Evolutionary conservation across 1,284 basidiomycete species (phyloP).

Genomic region (Ustilago bromivora): DNA sequence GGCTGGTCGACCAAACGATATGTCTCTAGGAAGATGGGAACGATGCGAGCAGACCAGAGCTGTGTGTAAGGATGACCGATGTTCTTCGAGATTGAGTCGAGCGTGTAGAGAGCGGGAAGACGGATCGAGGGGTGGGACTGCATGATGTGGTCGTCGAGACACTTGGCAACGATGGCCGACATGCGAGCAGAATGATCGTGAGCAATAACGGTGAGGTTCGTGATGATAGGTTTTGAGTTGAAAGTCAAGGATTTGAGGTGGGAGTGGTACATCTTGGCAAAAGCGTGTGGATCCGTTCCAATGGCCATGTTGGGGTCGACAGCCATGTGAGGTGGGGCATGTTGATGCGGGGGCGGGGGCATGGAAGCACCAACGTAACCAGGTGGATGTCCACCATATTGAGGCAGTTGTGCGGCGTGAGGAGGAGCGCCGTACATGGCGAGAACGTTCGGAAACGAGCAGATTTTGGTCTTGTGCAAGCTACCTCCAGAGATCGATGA

Average conservation of each 20-base stretch:
- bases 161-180: slow-evolving; percentile 85
- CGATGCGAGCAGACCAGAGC: slow-evolving; percentile 62
- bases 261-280: slow-evolving; percentile 75
- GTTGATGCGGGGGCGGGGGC: slow-evolving; percentile 25
- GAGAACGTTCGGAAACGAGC: background rate
- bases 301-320: slow-evolving; percentile 31
- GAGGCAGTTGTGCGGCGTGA: slow-evolving; percentile 23
- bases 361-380: slow-evolving; percentile 10
- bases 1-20: slow-evolving; percentile 67
- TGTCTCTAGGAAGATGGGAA: slow-evolving; percentile 65
- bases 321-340: slow-evolving; percentile 7
- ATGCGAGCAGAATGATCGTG: slow-evolving; percentile 82
- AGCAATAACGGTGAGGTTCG: slow-evolving; percentile 91
- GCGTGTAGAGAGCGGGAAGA: slow-evolving; percentile 90
- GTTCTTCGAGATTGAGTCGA: slow-evolving; percentile 82
- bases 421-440: slow-evolving; percentile 39
- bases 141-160: slow-evolving; percentile 87
- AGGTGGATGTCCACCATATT: slow-evolving; percentile 24
- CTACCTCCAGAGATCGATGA: background rate
- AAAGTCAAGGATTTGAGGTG: slow-evolving; percentile 87
- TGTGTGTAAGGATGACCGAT: slow-evolving; percentile 65
- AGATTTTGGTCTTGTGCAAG: background rate
- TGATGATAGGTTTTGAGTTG: slow-evolving; percentile 96
- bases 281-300: slow-evolving; percentile 75
- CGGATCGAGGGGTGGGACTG: slow-evolving; percentile 79